A percentile compares a stretch with the other conserved stretches of the same genome.
Evolutionary conservation across 2,329 filamentous ascomycete genomes (phyloP).

Genomic region (Fusarium veterinarium): DNA sequence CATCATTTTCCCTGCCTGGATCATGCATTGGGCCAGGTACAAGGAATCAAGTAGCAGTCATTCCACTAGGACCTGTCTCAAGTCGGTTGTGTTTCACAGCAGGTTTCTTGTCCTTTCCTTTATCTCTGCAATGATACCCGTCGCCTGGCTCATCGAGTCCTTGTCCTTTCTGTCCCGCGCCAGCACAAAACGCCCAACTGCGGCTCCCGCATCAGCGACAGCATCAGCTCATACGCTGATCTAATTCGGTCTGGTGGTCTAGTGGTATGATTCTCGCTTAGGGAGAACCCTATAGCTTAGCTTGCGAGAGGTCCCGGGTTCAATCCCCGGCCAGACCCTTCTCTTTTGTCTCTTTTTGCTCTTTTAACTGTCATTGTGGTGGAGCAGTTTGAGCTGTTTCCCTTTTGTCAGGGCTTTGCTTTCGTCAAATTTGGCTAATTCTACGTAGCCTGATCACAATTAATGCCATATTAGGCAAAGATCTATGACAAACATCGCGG

Average conservation of each 20-base stretch:
- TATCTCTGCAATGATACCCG: background rate
- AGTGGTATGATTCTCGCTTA: background rate
- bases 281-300: constrained; percentile 35
- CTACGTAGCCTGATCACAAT: no score
- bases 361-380: background rate
- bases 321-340: constrained; percentile 58
- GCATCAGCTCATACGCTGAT: no score
- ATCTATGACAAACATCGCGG: background rate
- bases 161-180: rapidly evolving
- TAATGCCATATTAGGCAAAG: background rate
- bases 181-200: background rate
- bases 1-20: background rate
- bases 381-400: background rate
- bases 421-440: background rate
- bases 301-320: constrained; percentile 60
- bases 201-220: background rate
- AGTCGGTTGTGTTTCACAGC: background rate
- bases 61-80: no score
- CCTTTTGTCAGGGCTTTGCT: background rate
- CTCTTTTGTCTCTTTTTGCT: background rate
- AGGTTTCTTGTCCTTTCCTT: background rate
- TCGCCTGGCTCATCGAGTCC: background rate
- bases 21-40: no score
- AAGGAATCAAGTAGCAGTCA: no score
- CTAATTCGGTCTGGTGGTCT: background rate